Percentiles rank a stretch among this genome's conserved stretches.
Conservation (phyloP, 768 basidiomycete species). For the Stropharia rugosoannulata region DNA sequence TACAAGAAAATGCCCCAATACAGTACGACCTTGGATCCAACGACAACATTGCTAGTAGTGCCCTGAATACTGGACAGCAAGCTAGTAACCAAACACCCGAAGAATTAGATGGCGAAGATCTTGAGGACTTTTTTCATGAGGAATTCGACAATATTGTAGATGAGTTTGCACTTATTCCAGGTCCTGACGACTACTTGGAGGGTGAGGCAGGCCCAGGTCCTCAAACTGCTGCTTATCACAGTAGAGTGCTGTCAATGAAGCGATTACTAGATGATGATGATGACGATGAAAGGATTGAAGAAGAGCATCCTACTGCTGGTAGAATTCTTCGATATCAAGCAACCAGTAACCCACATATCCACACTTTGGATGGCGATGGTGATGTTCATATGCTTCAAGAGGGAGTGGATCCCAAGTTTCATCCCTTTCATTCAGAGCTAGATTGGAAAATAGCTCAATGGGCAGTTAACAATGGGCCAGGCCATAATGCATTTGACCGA, state of each 20-base stretch:
- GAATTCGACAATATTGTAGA: background rate
- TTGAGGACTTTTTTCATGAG: background rate
- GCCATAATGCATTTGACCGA: constrained; percentile 25
- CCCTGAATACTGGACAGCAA: background rate
- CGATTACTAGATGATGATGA: constrained; percentile 10
- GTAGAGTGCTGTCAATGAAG: background rate
- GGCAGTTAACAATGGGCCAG: constrained; percentile 23
- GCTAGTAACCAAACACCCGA: background rate
- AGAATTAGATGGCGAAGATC: background rate
- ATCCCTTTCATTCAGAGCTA: constrained; percentile 23
- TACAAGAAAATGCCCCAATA: no score
- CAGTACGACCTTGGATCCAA: no score
- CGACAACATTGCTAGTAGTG: no score
- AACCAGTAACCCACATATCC: background rate
- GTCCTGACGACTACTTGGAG: background rate
- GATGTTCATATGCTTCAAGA: background rate
- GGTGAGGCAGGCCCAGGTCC: constrained; percentile 12
- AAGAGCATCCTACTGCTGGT: background rate
- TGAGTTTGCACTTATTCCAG: background rate
- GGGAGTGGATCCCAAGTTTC: constrained; percentile 7
- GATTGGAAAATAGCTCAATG: constrained; percentile 28
- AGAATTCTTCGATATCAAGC: background rate
- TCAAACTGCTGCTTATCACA: constrained; percentile 8
- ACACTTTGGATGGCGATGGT: background rate
- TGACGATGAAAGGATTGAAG: constrained; percentile 3